phyloP scores from a whole-genome alignment of 2,329 filamentous ascomycete genomes.

The Penicillium sp. region DNA sequence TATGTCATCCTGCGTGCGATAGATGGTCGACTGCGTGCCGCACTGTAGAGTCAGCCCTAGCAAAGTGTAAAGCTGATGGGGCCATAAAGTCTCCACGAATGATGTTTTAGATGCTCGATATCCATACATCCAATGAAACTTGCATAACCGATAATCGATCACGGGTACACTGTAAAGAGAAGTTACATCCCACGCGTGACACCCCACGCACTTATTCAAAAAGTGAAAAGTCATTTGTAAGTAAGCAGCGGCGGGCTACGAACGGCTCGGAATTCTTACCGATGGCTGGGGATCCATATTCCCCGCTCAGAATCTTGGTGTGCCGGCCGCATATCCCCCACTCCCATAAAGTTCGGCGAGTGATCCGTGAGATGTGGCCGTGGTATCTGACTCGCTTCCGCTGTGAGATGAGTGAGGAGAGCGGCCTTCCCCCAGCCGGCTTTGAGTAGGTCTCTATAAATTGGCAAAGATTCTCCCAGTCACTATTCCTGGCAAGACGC shows the following conservation, averaged over 20 bases:
- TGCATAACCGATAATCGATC: not conserved
- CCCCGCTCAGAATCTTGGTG: not conserved
- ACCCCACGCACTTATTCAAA: not conserved
- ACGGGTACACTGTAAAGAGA: not conserved
- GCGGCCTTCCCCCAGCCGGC: no score
- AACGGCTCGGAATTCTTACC: not conserved
- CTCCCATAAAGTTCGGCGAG: not conserved
- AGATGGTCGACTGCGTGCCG: constrained; percentile 21
- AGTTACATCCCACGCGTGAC: not conserved
- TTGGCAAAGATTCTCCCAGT: not conserved
- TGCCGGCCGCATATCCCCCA: not conserved
- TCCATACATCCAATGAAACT: not conserved
- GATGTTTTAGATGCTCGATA: not conserved
- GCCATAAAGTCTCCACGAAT: not conserved
- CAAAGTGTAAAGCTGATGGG: no score
- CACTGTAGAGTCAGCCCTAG: constrained; percentile 1
- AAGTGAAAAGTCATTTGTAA: not conserved
- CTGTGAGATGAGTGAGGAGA: not conserved
- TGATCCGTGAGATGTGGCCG: not conserved
- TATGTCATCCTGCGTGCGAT: constrained; percentile 34
- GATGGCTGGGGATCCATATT: not conserved
- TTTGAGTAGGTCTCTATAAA: not conserved
- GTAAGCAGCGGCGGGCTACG: not conserved
- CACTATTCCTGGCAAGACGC: no score
- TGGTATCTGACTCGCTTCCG: not conserved